Evolutionary conservation across 2,329 filamentous ascomycete species (phyloP), one percentile per base, ranked within the genome.

Genomic region (Fusarium sulawesiense): DNA sequence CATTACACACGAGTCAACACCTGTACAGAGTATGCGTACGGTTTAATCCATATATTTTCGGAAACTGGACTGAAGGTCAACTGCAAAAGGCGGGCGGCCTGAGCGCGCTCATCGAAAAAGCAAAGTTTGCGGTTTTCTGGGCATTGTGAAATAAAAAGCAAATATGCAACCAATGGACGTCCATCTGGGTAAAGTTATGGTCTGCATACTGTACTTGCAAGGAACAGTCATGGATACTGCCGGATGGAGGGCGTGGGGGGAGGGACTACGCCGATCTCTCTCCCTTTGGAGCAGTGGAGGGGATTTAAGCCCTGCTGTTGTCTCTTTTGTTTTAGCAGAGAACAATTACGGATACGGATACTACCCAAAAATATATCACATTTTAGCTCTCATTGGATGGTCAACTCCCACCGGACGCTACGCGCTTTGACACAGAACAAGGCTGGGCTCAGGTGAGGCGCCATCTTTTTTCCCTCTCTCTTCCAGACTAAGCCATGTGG

Each of bases 361-460:
- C 23, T 53, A 23, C 49, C 49, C 23, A 25, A 42, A 41, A 18
- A 27, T 42, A 53, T 21, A 53, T 53, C 49, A 42, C 60, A 63
- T 49, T 45, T 32, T 29, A 48, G 34, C 34, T 56, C 41, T 56
- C 23, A 63, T 45, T 46, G 42, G 59, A n/a, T 27, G 21, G 16
- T 32, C 11, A 63, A 66, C 56, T 65, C 61, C 57, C 71, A 75
- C 73, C 73, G 73, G 55, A 75, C 70, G 66, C 73, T 73, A 74
- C 65, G 34, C 60, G 64, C 46, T 66, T 56, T 60, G 60, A 54
- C 32, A 46, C 27, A 62, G 29, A 25, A 53, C 55, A 58, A 64
- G 56, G 60, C 64, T 66, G 56, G 56, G 32, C 57, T 75, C 73
- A 70, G 73, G 67, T 75, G 73, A 75, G 73, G 73, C 70, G 65